Percentiles rank a stretch among this genome's conserved stretches.
phyloP scores from a whole-genome alignment of 1,284 basidiomycete genomes.

The Ganoderma sp. region DNA sequence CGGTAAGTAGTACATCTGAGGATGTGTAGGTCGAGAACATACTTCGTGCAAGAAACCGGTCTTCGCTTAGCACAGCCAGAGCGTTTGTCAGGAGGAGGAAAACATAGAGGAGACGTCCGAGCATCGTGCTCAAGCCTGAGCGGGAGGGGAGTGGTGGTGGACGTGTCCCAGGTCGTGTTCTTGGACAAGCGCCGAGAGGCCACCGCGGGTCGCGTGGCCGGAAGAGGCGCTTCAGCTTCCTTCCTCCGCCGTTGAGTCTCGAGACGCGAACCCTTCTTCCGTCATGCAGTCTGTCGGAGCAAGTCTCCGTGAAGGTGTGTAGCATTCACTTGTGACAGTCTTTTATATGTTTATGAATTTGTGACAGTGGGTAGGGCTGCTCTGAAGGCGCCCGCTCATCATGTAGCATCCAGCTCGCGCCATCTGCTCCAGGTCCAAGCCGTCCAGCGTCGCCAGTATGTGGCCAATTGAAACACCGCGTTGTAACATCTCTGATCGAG shows the following conservation, averaged over 20 bases:
- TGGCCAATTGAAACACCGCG: constrained; percentile 11
- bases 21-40: constrained; percentile 42
- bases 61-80: constrained; percentile 93
- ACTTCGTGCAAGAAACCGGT: constrained; percentile 94
- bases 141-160: constrained; percentile 24
- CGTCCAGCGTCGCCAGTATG: constrained; percentile 51
- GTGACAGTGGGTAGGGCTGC: constrained; percentile 24
- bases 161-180: constrained; percentile 29
- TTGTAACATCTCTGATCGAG: background rate
- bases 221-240: constrained; percentile 18
- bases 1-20: constrained; percentile 4
- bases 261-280: constrained; percentile 10
- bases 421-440: constrained; percentile 39
- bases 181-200: constrained; percentile 12
- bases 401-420: constrained; percentile 38
- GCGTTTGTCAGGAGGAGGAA: constrained; percentile 88
- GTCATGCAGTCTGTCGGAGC: constrained; percentile 45
- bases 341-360: background rate
- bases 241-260: constrained; percentile 15
- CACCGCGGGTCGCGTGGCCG: constrained; percentile 19
- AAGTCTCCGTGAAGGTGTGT: constrained; percentile 37
- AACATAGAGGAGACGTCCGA: constrained; percentile 77
- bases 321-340: background rate
- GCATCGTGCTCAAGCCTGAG: constrained; percentile 38
- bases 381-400: constrained; percentile 27